Evolutionary conservation across 2,329 filamentous ascomycete genomes (phyloP), one percentile per base, ranked within the genome.

Genomic region (Stagonosporopsis tanaceti): DNA sequence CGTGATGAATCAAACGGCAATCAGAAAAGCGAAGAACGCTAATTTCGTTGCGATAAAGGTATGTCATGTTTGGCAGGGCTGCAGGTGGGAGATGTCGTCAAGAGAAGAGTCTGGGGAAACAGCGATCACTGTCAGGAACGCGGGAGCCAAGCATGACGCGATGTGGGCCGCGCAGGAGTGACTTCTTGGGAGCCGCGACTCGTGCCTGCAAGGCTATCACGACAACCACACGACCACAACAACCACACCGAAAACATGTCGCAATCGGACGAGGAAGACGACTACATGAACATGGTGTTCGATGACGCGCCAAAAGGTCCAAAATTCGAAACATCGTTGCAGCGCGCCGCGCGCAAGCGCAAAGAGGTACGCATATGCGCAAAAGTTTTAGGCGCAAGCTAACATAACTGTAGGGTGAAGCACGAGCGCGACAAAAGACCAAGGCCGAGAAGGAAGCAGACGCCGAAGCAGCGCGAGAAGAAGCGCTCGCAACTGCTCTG

Each of bases 261-360:
- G 60, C 62, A 72, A 54, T 71, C 71, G 2, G 90, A 92, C 6
- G 91, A 93, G 20, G 91, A 93, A 62, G 93, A 97, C 63, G 95
- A 99, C 77, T 98, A 99, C 82, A 96, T 99, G 90, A 92, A 89
- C 68, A 98, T 99, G 94, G 84, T 88, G 14, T 93, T 99, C 73
- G 83, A 86, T 17, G 91, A 96, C 64, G 66, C 66, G 53, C 83
- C 86, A 0, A 76, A 76, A 17, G 72, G 74, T 27, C 71, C 77
- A 7, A 70, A 71, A 53, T 84, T 83, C 62, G 87, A 90, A 73
- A 88, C 87, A 11, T 86, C 87, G 22, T 80, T 87, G 1, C 86
- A 90, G 69, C 82, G 83, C 52, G 81, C 82, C 50, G 80, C 78
- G 56, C 84, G 81, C 51, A 80, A 81, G 72, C 84, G 78, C 69